Percentiles rank a stretch among this genome's conserved stretches.
phyloP scores from a whole-genome alignment of 2,329 filamentous ascomycete species.

The Colletotrichum lini region DNA sequence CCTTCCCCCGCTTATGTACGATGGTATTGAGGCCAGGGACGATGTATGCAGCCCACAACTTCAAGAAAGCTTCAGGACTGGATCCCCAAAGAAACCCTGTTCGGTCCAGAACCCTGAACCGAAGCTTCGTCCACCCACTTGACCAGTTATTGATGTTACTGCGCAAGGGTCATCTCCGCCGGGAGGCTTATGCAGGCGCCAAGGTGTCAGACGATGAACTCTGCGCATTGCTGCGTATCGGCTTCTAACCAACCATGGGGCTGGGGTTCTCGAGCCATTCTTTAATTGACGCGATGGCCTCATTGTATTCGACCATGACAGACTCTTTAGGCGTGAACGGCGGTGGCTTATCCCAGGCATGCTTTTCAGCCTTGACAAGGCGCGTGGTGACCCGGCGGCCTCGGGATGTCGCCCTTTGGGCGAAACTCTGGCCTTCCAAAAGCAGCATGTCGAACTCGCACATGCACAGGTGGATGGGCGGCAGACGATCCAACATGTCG shows the following conservation, averaged over 20 bases:
- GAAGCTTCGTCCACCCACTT: neutral
- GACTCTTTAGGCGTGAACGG: slow-evolving; percentile 61
- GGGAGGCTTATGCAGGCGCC: neutral
- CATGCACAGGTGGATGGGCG: slow-evolving; percentile 70
- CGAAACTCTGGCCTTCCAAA: slow-evolving; percentile 72
- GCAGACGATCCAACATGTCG: slow-evolving; percentile 65
- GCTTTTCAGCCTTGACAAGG: slow-evolving; percentile 61
- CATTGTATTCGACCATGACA: slow-evolving; percentile 62
- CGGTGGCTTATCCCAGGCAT: slow-evolving; percentile 65
- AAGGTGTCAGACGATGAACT: slow-evolving; percentile 7
- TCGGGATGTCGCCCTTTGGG: slow-evolving; percentile 64
- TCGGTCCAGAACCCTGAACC: neutral
- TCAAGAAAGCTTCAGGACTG: neutral
- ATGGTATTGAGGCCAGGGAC: too few relatives aligned
- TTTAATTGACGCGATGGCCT: slow-evolving; percentile 58
- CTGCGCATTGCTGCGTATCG: neutral
- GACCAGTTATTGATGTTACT: neutral
- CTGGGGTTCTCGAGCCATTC: slow-evolving; percentile 50
- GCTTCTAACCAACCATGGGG: neutral
- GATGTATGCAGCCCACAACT: neutral
- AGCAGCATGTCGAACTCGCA: slow-evolving; percentile 79
- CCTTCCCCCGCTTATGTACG: too few relatives aligned
- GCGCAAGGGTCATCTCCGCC: neutral
- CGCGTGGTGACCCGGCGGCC: slow-evolving; percentile 52
- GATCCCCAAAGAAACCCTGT: neutral